phyloP scores from a whole-genome alignment of 805 yeast species.

The Saccharomyces paradoxus region DNA sequence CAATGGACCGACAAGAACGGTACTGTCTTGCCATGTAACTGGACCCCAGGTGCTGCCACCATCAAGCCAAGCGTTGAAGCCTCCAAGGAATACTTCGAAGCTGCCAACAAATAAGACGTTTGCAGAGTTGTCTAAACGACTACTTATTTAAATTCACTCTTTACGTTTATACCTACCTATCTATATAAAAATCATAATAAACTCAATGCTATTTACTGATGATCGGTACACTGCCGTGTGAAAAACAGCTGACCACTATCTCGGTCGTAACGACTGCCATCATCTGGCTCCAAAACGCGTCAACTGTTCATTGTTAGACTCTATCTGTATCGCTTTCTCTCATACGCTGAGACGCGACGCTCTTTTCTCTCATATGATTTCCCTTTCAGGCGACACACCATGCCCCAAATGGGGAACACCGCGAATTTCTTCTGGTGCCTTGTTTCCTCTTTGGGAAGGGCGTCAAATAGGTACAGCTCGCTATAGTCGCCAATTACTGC shows the following conservation, averaged over 20 bases:
- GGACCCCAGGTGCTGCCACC: conserved; percentile 92
- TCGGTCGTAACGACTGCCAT: neutral
- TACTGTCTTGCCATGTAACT: conserved; percentile 99
- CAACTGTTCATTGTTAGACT: neutral
- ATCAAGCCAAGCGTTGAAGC: conserved; percentile 74
- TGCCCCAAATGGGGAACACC: neutral
- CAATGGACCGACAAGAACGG: conserved; percentile 99
- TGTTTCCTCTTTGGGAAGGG: neutral
- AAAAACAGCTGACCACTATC: neutral
- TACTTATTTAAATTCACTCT: neutral
- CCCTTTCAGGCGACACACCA: neutral
- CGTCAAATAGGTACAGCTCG: neutral
- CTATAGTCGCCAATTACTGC: neutral
- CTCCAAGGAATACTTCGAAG: conserved; percentile 72
- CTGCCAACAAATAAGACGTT: conserved; percentile 39
- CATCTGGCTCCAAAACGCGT: neutral
- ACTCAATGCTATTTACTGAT: neutral
- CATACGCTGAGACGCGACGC: neutral
- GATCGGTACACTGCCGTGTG: neutral
- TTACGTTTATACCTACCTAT: neutral
- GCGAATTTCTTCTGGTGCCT: neutral
- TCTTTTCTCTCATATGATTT: neutral
- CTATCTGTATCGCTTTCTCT: neutral
- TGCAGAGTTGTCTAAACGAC: neutral
- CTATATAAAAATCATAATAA: neutral